Evolutionary conservation across 1,284 basidiomycete species (phyloP).

Genomic region (Volvariella surrecta): DNA sequence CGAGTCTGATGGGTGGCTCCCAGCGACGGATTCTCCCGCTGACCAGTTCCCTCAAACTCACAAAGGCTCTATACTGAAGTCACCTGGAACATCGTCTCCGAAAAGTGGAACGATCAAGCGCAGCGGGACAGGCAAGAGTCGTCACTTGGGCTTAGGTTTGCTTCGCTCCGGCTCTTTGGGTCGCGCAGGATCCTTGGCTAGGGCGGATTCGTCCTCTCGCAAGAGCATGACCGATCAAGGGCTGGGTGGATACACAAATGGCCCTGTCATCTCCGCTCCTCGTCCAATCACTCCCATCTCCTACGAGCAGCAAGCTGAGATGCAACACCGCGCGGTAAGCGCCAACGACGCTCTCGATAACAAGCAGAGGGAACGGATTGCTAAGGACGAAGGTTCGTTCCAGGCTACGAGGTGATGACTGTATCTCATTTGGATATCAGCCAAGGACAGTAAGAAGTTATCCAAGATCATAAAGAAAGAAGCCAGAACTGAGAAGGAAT

Average conservation of each 20-base stretch:
- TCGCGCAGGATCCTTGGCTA: slow-evolving; percentile 12
- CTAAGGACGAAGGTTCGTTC: slow-evolving; percentile 36
- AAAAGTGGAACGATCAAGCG: background rate
- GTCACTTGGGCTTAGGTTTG: background rate
- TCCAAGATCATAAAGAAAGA: slow-evolving; percentile 47
- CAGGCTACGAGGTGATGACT: background rate
- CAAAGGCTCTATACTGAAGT: background rate
- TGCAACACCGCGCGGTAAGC: slow-evolving; percentile 27
- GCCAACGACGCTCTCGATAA: slow-evolving; percentile 34
- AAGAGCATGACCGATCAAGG: slow-evolving; percentile 16
- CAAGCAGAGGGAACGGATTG: slow-evolving; percentile 37
- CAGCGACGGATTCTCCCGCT: slow-evolving; percentile 13
- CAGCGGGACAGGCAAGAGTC: background rate
- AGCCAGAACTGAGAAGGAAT: slow-evolving; percentile 41
- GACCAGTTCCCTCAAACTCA: background rate
- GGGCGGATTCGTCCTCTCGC: slow-evolving; percentile 20
- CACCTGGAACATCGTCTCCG: background rate
- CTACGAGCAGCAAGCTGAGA: slow-evolving; percentile 21
- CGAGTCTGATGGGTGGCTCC: slow-evolving; percentile 26
- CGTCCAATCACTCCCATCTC: slow-evolving; percentile 34
- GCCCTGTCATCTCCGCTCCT: slow-evolving; percentile 32
- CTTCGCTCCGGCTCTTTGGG: slow-evolving; percentile 6
- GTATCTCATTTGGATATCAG: slow-evolving; percentile 18
- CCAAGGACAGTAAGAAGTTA: slow-evolving; percentile 37
- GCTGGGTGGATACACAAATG: slow-evolving; percentile 29